A percentile compares a stretch with the other conserved stretches of the same genome.
phyloP scores from a whole-genome alignment of 1,284 basidiomycete genomes.

The Dichomitus squalens region DNA sequence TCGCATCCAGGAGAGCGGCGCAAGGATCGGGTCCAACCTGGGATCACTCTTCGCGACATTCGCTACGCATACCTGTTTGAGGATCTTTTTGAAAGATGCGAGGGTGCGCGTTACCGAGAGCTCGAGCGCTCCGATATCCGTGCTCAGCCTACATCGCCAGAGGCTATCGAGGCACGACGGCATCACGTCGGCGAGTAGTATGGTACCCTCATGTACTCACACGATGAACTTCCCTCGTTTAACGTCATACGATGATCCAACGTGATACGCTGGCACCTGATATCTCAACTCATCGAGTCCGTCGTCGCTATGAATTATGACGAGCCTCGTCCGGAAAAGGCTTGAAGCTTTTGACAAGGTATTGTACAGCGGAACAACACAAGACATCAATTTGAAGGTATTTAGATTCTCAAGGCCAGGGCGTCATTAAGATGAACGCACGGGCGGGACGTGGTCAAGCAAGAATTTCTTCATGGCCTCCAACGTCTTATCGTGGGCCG shows the following conservation, averaged over 20 bases:
- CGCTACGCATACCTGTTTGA: slow-evolving; percentile 44
- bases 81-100: neutral
- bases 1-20: neutral
- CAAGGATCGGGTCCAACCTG: slow-evolving; percentile 31
- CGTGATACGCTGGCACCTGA: too few species aligned
- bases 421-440: neutral
- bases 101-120: neutral
- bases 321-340: too few species aligned
- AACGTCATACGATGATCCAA: too few species aligned
- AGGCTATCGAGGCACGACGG: neutral
- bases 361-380: too few species aligned
- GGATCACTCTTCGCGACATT: slow-evolving; percentile 55
- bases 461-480: slow-evolving; percentile 22
- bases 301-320: too few species aligned
- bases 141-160: neutral
- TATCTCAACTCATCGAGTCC: too few species aligned
- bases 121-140: too few species aligned
- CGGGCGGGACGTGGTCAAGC: neutral
- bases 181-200: neutral
- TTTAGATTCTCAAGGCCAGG: too few species aligned
- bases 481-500: slow-evolving; percentile 5
- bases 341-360: too few species aligned
- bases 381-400: too few species aligned
- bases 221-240: too few species aligned
- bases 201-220: neutral